These are phyloP conservation scores for Cyathus pygmaeus DNA, from an alignment of 1,284 basidiomycete genomes.

Conservation along the genomic window DNA sequence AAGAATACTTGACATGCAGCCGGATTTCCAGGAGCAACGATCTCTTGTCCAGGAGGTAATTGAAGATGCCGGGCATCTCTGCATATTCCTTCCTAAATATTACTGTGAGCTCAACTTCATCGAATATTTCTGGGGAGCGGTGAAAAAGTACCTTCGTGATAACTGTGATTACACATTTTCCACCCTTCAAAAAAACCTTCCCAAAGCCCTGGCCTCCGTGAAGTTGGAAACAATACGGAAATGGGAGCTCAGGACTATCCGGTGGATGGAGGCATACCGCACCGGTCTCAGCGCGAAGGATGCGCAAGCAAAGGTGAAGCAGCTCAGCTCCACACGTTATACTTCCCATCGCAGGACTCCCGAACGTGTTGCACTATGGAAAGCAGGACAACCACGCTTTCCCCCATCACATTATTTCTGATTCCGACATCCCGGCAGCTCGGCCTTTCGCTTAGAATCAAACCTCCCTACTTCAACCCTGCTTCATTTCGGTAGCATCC, in stretches of 20 bases:
- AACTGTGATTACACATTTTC: conserved; percentile 29
- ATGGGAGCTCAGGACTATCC: conserved; percentile 26
- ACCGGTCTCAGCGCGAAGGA: conserved; percentile 21
- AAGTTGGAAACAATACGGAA: conserved; percentile 23
- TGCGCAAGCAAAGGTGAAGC: conserved; percentile 29
- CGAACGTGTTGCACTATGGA: conserved; percentile 23
- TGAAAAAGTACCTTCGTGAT: conserved; percentile 29
- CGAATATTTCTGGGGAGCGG: conserved; percentile 34
- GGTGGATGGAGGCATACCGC: conserved; percentile 35
- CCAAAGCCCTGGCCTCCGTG: conserved; percentile 22
- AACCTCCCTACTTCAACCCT: no score
- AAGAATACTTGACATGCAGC: conserved; percentile 28
- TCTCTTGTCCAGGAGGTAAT: conserved; percentile 41
- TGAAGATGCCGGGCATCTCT: conserved; percentile 34
- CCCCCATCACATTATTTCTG: no score
- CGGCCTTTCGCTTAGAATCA: no score
- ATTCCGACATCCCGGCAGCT: no score
- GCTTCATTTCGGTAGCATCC: no score
- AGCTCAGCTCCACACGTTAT: conserved; percentile 26
- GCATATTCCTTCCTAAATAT: conserved; percentile 43
- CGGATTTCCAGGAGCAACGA: conserved; percentile 31
- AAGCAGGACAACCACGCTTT: no score
- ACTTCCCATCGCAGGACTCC: conserved; percentile 29
- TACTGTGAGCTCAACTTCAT: conserved; percentile 49
- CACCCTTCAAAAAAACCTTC: conserved; percentile 23